Evolutionary conservation across 2,329 filamentous ascomycete species (phyloP), one percentile per base, ranked within the genome.

Genomic region (Dactylellina haptotyla): DNA sequence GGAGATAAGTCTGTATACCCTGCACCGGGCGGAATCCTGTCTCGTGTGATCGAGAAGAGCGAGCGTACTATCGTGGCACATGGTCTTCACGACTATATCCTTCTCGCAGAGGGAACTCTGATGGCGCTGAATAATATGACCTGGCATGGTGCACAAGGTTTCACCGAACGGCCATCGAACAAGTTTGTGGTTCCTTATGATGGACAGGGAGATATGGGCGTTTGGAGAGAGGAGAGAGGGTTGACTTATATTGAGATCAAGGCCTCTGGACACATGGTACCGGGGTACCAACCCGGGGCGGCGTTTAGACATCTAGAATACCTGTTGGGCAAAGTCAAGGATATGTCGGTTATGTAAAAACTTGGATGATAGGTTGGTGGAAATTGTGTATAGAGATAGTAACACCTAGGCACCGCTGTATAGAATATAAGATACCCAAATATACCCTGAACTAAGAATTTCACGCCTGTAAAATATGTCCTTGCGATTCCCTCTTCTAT

Each of bases 81-180:
- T 78, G 91, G 90, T 8, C 82, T 85, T 51, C 84, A 89, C 10
- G 91, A 93, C 81, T 90, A 85, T 78, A 84, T 90, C 70, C 84
- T 92, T 8, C 82, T 89, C 23, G 83, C 84, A 77, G 90, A 90
- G 79, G 90, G 90, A 14, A 90, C 90, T 0, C 83, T 93, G 0
- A 82, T 92, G 4, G 85, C 85, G 0, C 88, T 93, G 69, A 90
- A 94, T 79, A 93, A 93, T 82, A 91, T 93, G 88, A 93, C 90
- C 0, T 94, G 88, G 87, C 87, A 87, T 66, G 90, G 90, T 3
- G 79, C 84, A 45, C 86, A 90, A 57, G 91, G 91, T 0, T 93
- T 94, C 83, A 85, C 88, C 75, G 79, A 80, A 0, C 80, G 81
- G 0, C 91, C 90, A 0, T 79, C 79, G 0, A 84, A 87, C 57